Base-by-base conservation (phyloP, 2,329 filamentous ascomycete genomes). In the Elsinoe australis region DNA sequence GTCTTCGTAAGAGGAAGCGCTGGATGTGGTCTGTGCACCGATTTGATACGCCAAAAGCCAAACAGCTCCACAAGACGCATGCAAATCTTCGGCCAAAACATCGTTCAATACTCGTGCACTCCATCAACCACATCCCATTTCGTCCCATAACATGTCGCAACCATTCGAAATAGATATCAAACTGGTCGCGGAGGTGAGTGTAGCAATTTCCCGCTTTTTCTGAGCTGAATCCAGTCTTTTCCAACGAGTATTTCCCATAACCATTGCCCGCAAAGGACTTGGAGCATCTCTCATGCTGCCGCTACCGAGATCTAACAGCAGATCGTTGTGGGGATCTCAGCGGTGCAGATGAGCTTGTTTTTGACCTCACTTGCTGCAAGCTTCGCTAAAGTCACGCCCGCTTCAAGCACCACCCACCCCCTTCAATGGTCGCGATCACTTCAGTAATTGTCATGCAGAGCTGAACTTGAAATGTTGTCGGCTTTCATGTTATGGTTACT, bases 141-240 rank as follows among this genome's bases (percentile, higher is more conserved):
- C 39, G 19, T 44, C 39, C 39, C 39, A 44, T 44, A 32, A 44
- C 26, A 44, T 21, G 39, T 44, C 39, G 39, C 26, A 44, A 44
- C n/a, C 26, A 44, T 44, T 18, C 26, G 12, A 31, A 18, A 44
- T 44, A 7, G 39, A 15, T 32, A n/a, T 32, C 39, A 32, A 44
- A 29, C 14, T 29, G 26, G 39, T 44, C 39, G 39, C 39, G 39
- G 39, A 32, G 17, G 39, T 44, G 39, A 44, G 26, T 22, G n/a
- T 9, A 44, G 39, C 39, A 44, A 44, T 17, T 44, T 44, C n/a
- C 39, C 39, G 39, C 39, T 44, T 44, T 44, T 44, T 44, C 26
- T 31, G 39, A 44, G 14, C 24, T 19, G 15, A 18, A 18, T 26
- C 39, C 39, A 44, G 24, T 21, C 39, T 26, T 32, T 14, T 18